Conservation (phyloP, 257 asterid species). For the Capsicum baccatum region DNA sequence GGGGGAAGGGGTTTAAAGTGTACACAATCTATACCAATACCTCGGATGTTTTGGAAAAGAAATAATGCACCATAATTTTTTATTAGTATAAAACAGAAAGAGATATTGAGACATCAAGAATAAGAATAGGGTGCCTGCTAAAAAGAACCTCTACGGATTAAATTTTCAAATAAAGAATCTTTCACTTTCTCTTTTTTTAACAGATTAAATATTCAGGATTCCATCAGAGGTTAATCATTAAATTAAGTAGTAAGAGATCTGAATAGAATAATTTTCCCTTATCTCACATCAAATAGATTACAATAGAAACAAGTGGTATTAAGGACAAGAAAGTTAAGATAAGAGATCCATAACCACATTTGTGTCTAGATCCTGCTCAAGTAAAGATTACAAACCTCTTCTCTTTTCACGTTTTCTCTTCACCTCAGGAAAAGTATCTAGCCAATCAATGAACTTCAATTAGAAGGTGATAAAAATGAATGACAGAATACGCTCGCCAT, state of each 20-base stretch:
- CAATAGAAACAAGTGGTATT: neutral
- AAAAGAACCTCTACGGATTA: neutral
- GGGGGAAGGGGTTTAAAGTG: too few relatives aligned
- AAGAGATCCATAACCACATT: slow-evolving; percentile 27
- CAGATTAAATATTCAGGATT: neutral
- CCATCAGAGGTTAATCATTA: slow-evolving; percentile 9
- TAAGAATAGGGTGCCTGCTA: neutral
- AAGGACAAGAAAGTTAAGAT: neutral
- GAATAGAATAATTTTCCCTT: neutral
- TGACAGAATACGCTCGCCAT: neutral
- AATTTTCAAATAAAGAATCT: neutral
- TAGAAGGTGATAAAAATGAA: slow-evolving; percentile 38
- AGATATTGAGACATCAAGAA: neutral
- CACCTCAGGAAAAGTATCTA: slow-evolving; percentile 86
- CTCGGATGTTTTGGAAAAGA: too few relatives aligned
- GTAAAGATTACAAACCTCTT: slow-evolving; percentile 67
- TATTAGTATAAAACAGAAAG: slow-evolving; percentile 1
- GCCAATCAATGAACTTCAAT: slow-evolving; percentile 37
- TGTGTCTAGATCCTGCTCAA: slow-evolving; percentile 23
- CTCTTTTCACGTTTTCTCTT: slow-evolving; percentile 95
- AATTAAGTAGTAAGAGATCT: neutral
- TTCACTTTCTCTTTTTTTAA: neutral
- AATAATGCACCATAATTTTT: neutral
- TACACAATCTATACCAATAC: too few relatives aligned
- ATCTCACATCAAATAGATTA: slow-evolving; percentile 8